Base-by-base conservation (phyloP, 257 asterid species). In the Solanum gracilifrons region DNA sequence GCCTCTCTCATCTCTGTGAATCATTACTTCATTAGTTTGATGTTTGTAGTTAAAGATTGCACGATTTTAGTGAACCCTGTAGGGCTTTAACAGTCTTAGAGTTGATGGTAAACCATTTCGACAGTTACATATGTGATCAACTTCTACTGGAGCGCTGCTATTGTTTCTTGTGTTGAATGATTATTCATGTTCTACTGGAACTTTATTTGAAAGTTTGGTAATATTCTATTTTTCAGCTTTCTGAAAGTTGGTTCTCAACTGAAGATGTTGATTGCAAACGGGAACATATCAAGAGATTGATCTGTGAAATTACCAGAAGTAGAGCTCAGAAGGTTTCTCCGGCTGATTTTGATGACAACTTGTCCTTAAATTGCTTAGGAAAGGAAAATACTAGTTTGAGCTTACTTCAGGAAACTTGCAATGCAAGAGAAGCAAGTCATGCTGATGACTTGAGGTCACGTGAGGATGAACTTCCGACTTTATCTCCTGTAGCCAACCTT, bases 251-350 rank as follows among this genome's bases (percentile, higher is more conserved):
- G 98, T 96, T 96, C 88, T 90, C 89, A 86, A 95, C 98, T 58
- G 95, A 92, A 69, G 98, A 95, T 91, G 99, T 95, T 86, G 93
- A 97, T 21, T 92, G 90, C 73, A 93, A 95, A 89, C 98, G 99
- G 46, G 90, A 88, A 77, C 91, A 90, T 48, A 92, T 96, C 88
- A 91, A 89, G 87, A 92, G 93, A 77, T 46, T 96, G 90, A 93
- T 96, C 41, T 85, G 88, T 84, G 91, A 86, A 84, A 88, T 95
- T 87, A 88, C 66, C 58, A 85, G 87, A 84, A 92, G 90, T n/a
- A 90, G 89, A 66, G 90, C 91, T 58, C 86, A 29, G 75, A 90
- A 90, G 88, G 91, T 92, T 83, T 80, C 92, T 83, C 72, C 88
- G 11, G 62, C 83, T 27, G 84, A 87, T 84, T 87, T 23, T 90